Conservation (phyloP, 1,139 yeast species). For the Yamadazyma membranifaciens region DNA sequence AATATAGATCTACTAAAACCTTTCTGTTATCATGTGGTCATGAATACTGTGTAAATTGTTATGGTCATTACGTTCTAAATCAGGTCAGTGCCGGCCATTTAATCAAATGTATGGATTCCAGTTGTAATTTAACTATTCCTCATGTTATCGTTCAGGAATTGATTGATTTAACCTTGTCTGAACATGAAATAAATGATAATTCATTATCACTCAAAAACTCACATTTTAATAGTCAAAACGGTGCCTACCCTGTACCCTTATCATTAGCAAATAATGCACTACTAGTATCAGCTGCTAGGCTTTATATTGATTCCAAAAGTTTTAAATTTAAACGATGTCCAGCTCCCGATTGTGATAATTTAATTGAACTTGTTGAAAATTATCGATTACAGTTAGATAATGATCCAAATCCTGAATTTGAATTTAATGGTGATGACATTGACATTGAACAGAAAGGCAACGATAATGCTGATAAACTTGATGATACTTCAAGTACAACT, state of each 20-base stretch:
- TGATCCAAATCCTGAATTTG: constrained; percentile 1
- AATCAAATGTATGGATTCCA: constrained; percentile 62
- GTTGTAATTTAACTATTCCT: constrained; percentile 33
- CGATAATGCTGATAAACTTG: not conserved
- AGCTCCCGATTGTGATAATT: constrained; percentile 68
- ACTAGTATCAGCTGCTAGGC: constrained; percentile 35
- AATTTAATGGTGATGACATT: constrained; percentile 14
- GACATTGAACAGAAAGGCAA: not conserved
- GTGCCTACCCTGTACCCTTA: no score
- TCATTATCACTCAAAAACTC: not conserved
- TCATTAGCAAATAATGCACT: constrained; percentile 15
- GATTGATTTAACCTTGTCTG: constrained; percentile 7
- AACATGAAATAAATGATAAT: not conserved
- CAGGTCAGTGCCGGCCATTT: constrained; percentile 54
- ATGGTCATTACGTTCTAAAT: constrained; percentile 53
- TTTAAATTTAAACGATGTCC: constrained; percentile 76
- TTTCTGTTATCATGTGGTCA: constrained; percentile 71
- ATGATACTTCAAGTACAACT: not conserved
- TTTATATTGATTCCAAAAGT: constrained; percentile 51
- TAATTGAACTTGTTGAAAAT: constrained; percentile 13
- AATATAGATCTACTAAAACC: constrained; percentile 31
- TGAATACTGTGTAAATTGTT: constrained; percentile 67
- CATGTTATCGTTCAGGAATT: constrained; percentile 21
- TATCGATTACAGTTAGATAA: constrained; percentile 8
- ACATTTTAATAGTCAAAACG: no score